phyloP scores from a whole-genome alignment of 2,329 filamentous ascomycete genomes.

The Xylariaceae sp. region DNA sequence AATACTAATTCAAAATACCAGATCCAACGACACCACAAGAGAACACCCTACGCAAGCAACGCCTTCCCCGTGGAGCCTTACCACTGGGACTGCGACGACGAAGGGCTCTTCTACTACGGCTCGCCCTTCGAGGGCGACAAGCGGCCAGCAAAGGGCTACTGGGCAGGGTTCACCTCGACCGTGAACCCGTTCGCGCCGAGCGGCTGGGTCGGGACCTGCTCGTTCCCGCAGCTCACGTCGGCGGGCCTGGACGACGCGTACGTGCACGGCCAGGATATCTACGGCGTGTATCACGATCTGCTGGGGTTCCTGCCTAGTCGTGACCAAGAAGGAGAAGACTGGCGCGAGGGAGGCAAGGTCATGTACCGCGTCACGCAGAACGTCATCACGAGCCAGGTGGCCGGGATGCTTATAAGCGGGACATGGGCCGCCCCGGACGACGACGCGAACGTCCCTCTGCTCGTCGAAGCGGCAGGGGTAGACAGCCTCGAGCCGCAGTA shows the following conservation, averaged over 20 bases:
- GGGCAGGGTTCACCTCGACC: constrained; percentile 55
- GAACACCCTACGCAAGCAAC: constrained; percentile 74
- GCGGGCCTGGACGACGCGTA: constrained; percentile 68
- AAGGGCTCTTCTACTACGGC: constrained; percentile 65
- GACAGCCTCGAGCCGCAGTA: constrained; percentile 75
- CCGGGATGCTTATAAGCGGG: constrained; percentile 65
- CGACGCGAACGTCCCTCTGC: constrained; percentile 39
- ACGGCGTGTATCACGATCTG: constrained; percentile 66
- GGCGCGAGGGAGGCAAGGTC: constrained; percentile 42
- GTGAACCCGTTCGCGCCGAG: constrained; percentile 61
- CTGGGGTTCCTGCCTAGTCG: constrained; percentile 59
- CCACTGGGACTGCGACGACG: constrained; percentile 66
- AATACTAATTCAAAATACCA: not conserved
- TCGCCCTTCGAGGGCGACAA: constrained; percentile 40
- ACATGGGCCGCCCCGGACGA: constrained; percentile 57
- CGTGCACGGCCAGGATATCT: constrained; percentile 71
- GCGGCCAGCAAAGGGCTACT: constrained; percentile 51
- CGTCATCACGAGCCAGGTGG: constrained; percentile 75
- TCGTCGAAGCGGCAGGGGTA: constrained; percentile 49
- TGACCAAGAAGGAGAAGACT: too few relatives aligned
- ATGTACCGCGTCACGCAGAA: constrained; percentile 74
- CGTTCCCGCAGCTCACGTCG: constrained; percentile 75
- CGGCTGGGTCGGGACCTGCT: constrained; percentile 69
- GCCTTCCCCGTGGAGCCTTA: constrained; percentile 70
- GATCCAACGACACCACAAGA: constrained; percentile 80